Percentiles rank a stretch among this genome's conserved stretches.
These are phyloP conservation scores for Pleurotus cornucopiae DNA, from an alignment of 768 basidiomycete species.

Conservation along the genomic window DNA sequence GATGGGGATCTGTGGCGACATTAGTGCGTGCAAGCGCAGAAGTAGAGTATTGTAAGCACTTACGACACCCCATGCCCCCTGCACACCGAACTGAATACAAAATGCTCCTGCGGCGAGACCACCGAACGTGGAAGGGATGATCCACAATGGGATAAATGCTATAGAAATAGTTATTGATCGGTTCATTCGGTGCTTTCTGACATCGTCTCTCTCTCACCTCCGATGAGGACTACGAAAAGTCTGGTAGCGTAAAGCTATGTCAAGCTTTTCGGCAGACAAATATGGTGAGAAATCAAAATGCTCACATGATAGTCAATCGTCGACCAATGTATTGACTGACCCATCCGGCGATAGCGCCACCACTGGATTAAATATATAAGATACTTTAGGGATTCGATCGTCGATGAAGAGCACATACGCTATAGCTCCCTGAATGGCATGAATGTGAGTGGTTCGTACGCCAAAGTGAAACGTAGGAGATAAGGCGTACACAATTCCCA, in stretches of 20 bases:
- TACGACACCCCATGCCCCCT: slow-evolving; percentile 89
- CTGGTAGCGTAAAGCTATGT: slow-evolving; percentile 22
- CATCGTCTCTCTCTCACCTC: slow-evolving; percentile 22
- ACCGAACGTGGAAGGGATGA: slow-evolving; percentile 65
- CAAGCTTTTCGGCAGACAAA: background rate
- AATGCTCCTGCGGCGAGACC: slow-evolving; percentile 81
- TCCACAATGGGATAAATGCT: slow-evolving; percentile 78
- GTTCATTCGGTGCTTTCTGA: no score
- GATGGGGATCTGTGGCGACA: slow-evolving; percentile 51
- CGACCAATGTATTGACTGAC: slow-evolving; percentile 76
- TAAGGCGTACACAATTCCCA: slow-evolving; percentile 52
- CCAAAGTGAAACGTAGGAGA: background rate
- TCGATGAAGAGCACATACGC: slow-evolving; percentile 18
- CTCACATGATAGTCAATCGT: slow-evolving; percentile 73
- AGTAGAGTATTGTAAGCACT: slow-evolving; percentile 39
- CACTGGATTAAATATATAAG: slow-evolving; percentile 27
- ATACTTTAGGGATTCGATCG: background rate
- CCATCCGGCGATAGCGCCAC: slow-evolving; percentile 71
- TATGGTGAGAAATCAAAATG: slow-evolving; percentile 4
- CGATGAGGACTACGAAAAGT: slow-evolving; percentile 52
- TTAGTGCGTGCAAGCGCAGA: slow-evolving; percentile 11
- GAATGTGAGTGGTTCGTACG: background rate
- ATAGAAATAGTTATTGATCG: slow-evolving; percentile 17
- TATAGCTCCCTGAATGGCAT: slow-evolving; percentile 30
- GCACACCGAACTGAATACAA: slow-evolving; percentile 82